Evolutionary conservation across 768 basidiomycete genomes (phyloP).

Genomic region (Podaxis sp.): DNA sequence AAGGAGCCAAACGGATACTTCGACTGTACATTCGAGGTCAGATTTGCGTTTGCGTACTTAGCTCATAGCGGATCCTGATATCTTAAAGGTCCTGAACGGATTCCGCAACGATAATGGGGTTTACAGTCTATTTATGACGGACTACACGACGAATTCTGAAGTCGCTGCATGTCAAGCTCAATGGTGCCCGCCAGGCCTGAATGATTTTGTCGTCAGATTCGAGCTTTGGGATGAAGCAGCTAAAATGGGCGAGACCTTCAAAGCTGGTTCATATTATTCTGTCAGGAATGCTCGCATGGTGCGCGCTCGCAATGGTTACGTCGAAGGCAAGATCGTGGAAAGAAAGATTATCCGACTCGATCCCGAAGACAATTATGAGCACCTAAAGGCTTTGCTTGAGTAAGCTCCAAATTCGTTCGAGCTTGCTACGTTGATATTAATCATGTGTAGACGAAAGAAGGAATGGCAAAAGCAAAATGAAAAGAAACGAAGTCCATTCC

Average conservation of each 20-base stretch:
- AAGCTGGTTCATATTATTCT: conserved; percentile 48
- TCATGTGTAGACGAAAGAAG: conserved; percentile 17
- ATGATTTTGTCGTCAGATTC: conserved; percentile 49
- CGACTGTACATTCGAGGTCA: conserved; percentile 63
- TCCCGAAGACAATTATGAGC: conserved; percentile 35
- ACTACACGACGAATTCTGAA: conserved; percentile 52
- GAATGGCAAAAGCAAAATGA: conserved; percentile 36
- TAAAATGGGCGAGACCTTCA: conserved; percentile 41
- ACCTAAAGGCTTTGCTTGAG: conserved; percentile 53
- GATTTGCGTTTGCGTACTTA: neutral
- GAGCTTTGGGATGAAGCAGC: conserved; percentile 60
- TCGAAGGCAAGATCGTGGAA: conserved; percentile 54
- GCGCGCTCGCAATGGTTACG: conserved; percentile 33
- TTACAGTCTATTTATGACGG: conserved; percentile 60
- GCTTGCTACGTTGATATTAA: neutral
- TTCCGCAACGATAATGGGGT: conserved; percentile 37
- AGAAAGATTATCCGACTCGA: conserved; percentile 44
- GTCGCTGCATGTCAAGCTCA: conserved; percentile 31
- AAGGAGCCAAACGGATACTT: conserved; percentile 51
- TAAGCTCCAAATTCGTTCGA: conserved; percentile 29
- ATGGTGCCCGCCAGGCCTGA: conserved; percentile 50
- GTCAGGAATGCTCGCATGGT: conserved; percentile 54
- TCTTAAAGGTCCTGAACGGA: conserved; percentile 47
- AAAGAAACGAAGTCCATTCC: conserved; percentile 32
- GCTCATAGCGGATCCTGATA: neutral